A percentile compares a stretch with the other conserved stretches of the same genome.
Evolutionary conservation across 2,329 filamentous ascomycete species (phyloP).

Genomic region (Botrytis elliptica): DNA sequence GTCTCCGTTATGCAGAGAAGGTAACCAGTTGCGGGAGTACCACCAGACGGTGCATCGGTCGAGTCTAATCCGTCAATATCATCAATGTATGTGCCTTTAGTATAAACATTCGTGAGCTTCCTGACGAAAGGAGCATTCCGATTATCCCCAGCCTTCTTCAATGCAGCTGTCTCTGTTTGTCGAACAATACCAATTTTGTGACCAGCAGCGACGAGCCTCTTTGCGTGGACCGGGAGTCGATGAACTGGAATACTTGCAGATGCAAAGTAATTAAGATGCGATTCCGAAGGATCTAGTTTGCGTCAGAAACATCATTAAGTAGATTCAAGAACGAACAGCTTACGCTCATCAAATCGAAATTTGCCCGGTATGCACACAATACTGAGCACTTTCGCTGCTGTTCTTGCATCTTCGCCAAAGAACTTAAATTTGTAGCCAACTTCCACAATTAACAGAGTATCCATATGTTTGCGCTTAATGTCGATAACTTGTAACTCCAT

Average conservation of each 20-base stretch:
- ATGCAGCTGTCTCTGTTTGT: constrained; percentile 89
- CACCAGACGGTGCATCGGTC: constrained; percentile 54
- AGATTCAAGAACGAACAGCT: constrained; percentile 36
- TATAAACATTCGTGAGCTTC: constrained; percentile 94
- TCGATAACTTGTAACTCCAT: constrained; percentile 93
- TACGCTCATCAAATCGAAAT: constrained; percentile 86
- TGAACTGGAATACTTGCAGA: constrained; percentile 95
- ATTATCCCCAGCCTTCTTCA: constrained; percentile 95
- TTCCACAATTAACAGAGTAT: constrained; percentile 87
- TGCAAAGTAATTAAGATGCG: constrained; percentile 87
- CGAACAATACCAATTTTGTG: constrained; percentile 95
- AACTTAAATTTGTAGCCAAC: constrained; percentile 98
- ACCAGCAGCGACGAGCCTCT: constrained; percentile 85
- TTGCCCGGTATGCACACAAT: constrained; percentile 98
- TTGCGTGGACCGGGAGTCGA: constrained; percentile 87
- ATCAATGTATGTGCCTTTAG: constrained; percentile 96
- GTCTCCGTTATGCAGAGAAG: constrained; percentile 88
- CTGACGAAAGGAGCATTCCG: constrained; percentile 87
- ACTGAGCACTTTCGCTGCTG: constrained; percentile 83
- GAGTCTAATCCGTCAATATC: constrained; percentile 77
- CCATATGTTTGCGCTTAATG: constrained; percentile 87
- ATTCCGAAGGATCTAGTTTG: constrained; percentile 72
- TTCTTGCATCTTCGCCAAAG: constrained; percentile 90
- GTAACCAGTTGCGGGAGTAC: constrained; percentile 71
- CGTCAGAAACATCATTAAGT: constrained; percentile 28